Conservation (phyloP, 441 rosid species). For the Metrosideros polymorpha region DNA sequence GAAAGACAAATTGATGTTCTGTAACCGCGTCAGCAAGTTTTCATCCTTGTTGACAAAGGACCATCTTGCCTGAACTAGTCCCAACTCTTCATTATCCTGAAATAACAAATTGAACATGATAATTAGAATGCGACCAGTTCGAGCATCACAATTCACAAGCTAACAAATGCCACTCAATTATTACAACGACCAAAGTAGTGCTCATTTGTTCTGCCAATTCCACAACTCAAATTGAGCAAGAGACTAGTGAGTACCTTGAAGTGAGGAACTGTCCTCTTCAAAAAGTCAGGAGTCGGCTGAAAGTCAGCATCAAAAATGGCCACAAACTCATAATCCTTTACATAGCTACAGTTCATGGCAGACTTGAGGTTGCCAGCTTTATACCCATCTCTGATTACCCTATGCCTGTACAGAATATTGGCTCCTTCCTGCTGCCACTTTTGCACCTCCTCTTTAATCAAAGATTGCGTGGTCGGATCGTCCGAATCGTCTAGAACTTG, state of each 20-base stretch:
- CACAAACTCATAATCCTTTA: conserved; percentile 80
- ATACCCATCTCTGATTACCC: conserved; percentile 78
- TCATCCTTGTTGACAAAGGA: conserved; percentile 92
- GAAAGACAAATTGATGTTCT: conserved; percentile 77
- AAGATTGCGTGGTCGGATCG: conserved; percentile 47
- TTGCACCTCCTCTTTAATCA: conserved; percentile 76
- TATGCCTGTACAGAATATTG: conserved; percentile 68
- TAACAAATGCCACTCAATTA: background rate
- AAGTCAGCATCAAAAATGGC: conserved; percentile 95
- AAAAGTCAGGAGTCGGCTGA: conserved; percentile 79
- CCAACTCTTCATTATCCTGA: conserved; percentile 76
- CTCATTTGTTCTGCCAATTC: background rate
- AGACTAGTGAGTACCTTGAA: conserved; percentile 44
- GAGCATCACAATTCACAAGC: background rate
- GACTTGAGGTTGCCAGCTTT: conserved; percentile 96
- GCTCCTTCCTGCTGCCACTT: conserved; percentile 89
- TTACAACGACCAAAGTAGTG: background rate
- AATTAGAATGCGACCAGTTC: background rate
- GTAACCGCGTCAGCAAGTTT: conserved; percentile 79
- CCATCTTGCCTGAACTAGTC: conserved; percentile 93
- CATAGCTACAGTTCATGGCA: conserved; percentile 85
- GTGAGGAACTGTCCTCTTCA: conserved; percentile 73
- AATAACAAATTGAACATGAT: background rate
- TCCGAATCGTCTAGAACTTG: conserved; percentile 89
- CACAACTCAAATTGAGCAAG: background rate